Base-by-base conservation (phyloP, 495 filamentous ascomycete genomes). In the Penicillium bialowiezense region DNA sequence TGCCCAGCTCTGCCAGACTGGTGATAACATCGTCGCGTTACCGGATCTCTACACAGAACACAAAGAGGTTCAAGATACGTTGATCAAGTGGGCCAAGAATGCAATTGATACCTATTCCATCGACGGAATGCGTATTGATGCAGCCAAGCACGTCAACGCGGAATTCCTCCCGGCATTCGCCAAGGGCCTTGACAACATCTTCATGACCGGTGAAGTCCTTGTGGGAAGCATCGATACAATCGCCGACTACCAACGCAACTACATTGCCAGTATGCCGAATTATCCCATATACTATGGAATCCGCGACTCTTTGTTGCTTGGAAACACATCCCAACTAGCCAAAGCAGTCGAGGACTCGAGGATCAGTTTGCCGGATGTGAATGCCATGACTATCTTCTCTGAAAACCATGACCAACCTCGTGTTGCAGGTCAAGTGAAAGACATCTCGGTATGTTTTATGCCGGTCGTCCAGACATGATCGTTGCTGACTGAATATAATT, bases 61-160 rank as follows among this genome's bases (percentile, higher is more conserved):
- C 56, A 32, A 70, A 0, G 62, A 70, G 44, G 79, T 91, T 1
- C 73, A 77, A 15, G 61, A 52, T 10, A 74, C 80, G 14, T 70
- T 82, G 12, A 73, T 82, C 24, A 60, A 68, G 10, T 93, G 89
- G 89, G 78, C 88, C 45, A 63, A 64, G 5, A 62, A 76, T 6
- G 69, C 87, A 1, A 79, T 90, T 8, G 58, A 71, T 1, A 83
- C 80, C 14, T 93, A 90, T 62, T 75, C 73, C 19, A 84, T 93
- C 52, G 89, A 95, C 57, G 89, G 86, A 0, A 72, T 95, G 21
- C 81, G 89, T 31, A 73, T 92, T 26, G 89, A 92, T 56, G 87
- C 84, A 10, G 84, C 80, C 14, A 88, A 87, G 58, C 83, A 91
- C 52, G 79, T 89, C 34, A 76, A 80, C 48, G 76, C 78, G n/a